Evolutionary conservation across 139 green algal genomes (phyloP).

Genomic region (Chlorella sp.): DNA sequence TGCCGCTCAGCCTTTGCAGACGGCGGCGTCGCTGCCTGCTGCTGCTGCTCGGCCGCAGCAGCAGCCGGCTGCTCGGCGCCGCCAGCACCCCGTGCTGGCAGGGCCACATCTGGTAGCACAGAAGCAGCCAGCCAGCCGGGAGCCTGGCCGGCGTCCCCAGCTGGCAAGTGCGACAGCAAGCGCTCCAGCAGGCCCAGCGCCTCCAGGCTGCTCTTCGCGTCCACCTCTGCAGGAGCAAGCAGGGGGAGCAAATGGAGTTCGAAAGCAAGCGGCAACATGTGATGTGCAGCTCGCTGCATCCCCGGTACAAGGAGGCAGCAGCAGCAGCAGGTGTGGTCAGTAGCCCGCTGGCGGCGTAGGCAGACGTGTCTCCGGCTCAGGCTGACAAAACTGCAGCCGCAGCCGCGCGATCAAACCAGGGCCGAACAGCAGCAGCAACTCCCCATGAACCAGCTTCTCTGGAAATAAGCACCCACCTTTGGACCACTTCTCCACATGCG

Average conservation of each 20-base stretch:
- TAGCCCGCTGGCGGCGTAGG: too few species aligned
- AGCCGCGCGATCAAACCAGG: too few species aligned
- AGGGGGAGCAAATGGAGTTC: background rate
- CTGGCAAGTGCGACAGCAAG: slow-evolving; percentile 10
- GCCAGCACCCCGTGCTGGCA: background rate
- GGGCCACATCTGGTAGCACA: too few species aligned
- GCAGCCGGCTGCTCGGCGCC: background rate
- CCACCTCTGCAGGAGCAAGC: slow-evolving; percentile 6
- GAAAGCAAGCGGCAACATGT: too few species aligned
- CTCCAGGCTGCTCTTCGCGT: background rate
- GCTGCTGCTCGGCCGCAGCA: background rate
- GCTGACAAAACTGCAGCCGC: too few species aligned
- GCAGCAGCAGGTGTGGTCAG: too few species aligned
- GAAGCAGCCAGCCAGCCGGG: slow-evolving; percentile 23
- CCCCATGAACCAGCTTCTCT: too few species aligned
- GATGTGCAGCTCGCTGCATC: too few species aligned
- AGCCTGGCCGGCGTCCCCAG: background rate
- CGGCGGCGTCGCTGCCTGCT: background rate
- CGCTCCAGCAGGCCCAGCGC: background rate
- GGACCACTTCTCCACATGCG: slow-evolving; percentile 9
- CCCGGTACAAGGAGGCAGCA: too few species aligned
- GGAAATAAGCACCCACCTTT: background rate
- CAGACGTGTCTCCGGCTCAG: too few species aligned
- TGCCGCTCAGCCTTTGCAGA: too few species aligned
- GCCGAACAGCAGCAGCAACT: too few species aligned